Conservation (phyloP, 441 rosid genomes). For the Hypseocharis bilobata region DNA sequence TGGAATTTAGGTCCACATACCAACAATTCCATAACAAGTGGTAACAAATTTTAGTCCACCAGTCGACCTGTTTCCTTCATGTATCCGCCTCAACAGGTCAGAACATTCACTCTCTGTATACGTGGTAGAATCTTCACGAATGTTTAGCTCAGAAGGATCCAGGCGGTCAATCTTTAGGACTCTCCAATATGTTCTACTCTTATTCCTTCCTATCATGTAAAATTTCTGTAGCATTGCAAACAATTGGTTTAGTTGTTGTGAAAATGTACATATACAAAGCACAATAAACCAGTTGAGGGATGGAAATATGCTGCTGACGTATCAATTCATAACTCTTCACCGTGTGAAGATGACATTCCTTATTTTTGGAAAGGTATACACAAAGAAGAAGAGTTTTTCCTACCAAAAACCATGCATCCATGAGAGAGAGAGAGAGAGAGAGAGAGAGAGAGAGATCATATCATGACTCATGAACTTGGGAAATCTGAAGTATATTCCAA, state of each 20-base stretch:
- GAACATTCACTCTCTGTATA: slow-evolving; percentile 49
- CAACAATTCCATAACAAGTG: slow-evolving; percentile 61
- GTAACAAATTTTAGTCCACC: slow-evolving; percentile 72
- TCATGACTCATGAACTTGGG: too few relatives aligned
- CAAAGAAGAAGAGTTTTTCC: background rate
- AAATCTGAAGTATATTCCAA: too few relatives aligned
- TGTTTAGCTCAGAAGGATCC: slow-evolving; percentile 45
- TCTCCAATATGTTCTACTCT: slow-evolving; percentile 47
- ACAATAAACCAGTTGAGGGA: background rate
- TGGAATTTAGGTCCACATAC: slow-evolving; percentile 25
- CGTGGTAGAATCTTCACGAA: slow-evolving; percentile 44
- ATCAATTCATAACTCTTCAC: background rate
- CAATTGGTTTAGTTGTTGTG: background rate
- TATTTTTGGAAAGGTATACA: background rate
- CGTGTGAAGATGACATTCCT: background rate
- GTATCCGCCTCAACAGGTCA: slow-evolving; percentile 45
- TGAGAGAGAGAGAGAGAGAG: background rate
- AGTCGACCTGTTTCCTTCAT: slow-evolving; percentile 53
- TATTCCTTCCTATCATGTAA: slow-evolving; percentile 63
- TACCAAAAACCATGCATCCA: background rate
- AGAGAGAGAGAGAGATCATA: too few relatives aligned
- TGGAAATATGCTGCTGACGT: background rate
- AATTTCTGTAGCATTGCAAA: slow-evolving; percentile 42
- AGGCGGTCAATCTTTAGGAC: slow-evolving; percentile 53
- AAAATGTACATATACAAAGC: slow-evolving; percentile 11